Evolutionary conservation across 345 rosid genomes (phyloP), one percentile per base, ranked within the genome.

Genomic region (Brassica napus): DNA sequence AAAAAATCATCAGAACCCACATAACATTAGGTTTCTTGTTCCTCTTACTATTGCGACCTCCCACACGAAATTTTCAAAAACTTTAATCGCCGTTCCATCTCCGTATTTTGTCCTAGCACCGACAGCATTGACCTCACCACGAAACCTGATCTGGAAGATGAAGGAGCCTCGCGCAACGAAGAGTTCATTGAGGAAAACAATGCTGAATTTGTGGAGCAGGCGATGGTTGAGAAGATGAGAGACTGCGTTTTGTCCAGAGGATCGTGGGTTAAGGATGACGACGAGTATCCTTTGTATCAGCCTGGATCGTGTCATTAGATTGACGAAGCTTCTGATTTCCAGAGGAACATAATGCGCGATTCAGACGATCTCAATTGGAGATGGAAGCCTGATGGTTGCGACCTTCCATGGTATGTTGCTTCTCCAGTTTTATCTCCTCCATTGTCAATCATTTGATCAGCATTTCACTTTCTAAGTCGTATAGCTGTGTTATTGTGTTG

Each of bases 241-340:
- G 82, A 73, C 15, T 93, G 99, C 76, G 89, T 91, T 88, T 68
- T 95, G 73, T 90, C 88, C 76, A 69, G 1, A 71, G 98, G 99
- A 61, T 80, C 70, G 21, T 93, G 99, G 98, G 89, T 93, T 78
- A 87, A 79, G 72, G 93, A 91, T 26, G 68, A 91, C 18, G 68
- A 65, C 64, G 81, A 21, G 7, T 87, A 86, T 83, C 98, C 99
- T 3, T 65, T 90, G 78, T 94, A 92, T 77, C 69, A 77, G 60
- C 90, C 99, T 3, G 91, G 89, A 60, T 88, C 95, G 14, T 94
- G 97, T 84, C 93, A 95, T 35, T 92, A 84, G 32, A 96, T 94
- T 1, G 98, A 94, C 49, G 94, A 88, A 74, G 96, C 93, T 74
- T 92, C 85, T 76, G 96, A 91, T 82, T 94, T 97, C 84, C 97